Evolutionary conservation across 1,139 yeast species (phyloP).

Genomic region (Yamadazyma sp.): DNA sequence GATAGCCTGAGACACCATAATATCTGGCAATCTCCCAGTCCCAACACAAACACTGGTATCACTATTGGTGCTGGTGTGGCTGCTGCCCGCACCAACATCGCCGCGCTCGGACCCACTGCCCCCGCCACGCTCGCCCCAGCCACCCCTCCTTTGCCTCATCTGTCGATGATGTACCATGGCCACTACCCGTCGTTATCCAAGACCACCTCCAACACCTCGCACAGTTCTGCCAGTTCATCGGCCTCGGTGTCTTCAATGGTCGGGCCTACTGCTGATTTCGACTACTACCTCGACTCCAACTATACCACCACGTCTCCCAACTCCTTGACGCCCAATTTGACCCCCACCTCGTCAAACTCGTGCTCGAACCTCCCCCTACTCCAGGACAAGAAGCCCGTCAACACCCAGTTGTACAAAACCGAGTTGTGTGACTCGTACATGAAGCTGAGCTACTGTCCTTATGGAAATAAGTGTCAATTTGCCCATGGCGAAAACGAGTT

Average conservation of each 20-base stretch:
- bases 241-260: slow-evolving; percentile 1
- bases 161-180: background rate
- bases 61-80: slow-evolving; percentile 1
- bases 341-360: background rate
- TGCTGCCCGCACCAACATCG: background rate
- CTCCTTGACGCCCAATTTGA: background rate
- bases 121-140: background rate
- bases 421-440: slow-evolving; percentile 83
- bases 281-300: slow-evolving; percentile 1
- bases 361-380: too few relatives aligned
- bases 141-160: slow-evolving; percentile 2
- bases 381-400: slow-evolving; percentile 32
- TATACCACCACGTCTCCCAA: background rate
- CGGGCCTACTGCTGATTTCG: background rate
- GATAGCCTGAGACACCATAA: background rate
- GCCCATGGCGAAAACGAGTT: slow-evolving; percentile 87
- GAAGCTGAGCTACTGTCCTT: slow-evolving; percentile 76
- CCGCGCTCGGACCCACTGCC: background rate
- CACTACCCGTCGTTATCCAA: slow-evolving; percentile 4
- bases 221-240: slow-evolving; percentile 6
- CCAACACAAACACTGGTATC: background rate
- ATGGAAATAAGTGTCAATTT: slow-evolving; percentile 89
- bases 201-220: slow-evolving; percentile 8
- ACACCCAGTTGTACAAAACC: slow-evolving; percentile 81
- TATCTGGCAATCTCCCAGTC: slow-evolving; percentile 1